A percentile compares a stretch with the other conserved stretches of the same genome.
Conservation (phyloP, 2,329 filamentous ascomycete genomes). For the Curvularia lunata region DNA sequence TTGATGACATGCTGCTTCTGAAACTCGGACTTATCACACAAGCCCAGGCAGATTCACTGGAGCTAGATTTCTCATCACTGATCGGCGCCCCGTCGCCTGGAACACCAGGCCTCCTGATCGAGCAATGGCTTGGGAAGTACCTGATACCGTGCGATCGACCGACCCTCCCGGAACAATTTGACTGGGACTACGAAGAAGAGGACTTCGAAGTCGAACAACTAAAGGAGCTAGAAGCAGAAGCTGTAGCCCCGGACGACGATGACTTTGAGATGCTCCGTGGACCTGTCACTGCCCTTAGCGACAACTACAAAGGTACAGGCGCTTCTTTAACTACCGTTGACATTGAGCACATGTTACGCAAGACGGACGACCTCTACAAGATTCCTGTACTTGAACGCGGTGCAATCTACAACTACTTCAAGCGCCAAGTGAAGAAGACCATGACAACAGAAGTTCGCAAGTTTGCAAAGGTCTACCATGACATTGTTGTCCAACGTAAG, state of each 20-base stretch:
- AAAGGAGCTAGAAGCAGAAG: conserved; percentile 66
- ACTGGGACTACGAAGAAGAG: conserved; percentile 64
- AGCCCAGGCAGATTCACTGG: conserved; percentile 68
- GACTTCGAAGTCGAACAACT: conserved; percentile 67
- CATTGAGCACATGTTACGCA: conserved; percentile 48
- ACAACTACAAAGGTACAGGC: conserved; percentile 49
- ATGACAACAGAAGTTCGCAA: conserved; percentile 57
- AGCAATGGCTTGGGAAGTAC: conserved; percentile 64
- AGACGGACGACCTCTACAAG: conserved; percentile 63
- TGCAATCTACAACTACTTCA: conserved; percentile 70
- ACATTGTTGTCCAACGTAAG: conserved; percentile 60
- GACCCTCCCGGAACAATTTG: conserved; percentile 57
- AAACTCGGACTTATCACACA: conserved; percentile 65
- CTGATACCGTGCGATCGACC: conserved; percentile 55
- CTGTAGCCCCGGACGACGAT: conserved; percentile 60
- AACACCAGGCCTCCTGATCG: conserved; percentile 50
- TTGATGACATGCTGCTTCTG: conserved; percentile 55
- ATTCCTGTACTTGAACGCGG: conserved; percentile 65
- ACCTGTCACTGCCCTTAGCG: conserved; percentile 39
- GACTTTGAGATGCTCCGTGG: conserved; percentile 51
- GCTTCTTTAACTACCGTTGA: conserved; percentile 34
- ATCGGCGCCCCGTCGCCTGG: conserved; percentile 43
- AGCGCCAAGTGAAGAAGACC: conserved; percentile 59
- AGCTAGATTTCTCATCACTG: conserved; percentile 55
- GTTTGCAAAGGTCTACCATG: conserved; percentile 59